Percentiles rank a stretch among this genome's conserved stretches.
Conservation (phyloP, 345 rosid species). For the Isatis tinctoria region DNA sequence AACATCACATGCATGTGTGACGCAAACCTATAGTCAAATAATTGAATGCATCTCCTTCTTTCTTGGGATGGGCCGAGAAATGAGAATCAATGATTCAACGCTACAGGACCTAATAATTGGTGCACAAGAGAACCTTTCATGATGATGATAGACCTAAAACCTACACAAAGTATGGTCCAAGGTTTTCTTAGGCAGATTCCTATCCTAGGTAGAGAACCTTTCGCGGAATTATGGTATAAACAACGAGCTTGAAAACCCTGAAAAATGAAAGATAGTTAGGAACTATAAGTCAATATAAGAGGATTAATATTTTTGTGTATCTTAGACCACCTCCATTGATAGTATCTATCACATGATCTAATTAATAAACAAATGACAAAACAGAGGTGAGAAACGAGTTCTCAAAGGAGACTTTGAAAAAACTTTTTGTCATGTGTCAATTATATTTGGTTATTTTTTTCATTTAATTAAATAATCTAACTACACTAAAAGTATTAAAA, state of each 20-base stretch:
- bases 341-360: no score
- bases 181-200: background rate
- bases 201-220: conserved; percentile 4
- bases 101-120: conserved; percentile 23
- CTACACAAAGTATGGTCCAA: conserved; percentile 14
- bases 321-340: no score
- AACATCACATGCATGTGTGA: conserved; percentile 18
- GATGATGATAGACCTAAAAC: conserved; percentile 18
- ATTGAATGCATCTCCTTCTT: conserved; percentile 16
- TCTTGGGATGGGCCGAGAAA: conserved; percentile 17
- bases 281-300: no score
- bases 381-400: no score
- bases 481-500: no score
- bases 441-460: no score
- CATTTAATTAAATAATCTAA: no score
- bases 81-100: conserved; percentile 8
- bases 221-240: background rate
- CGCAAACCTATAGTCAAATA: conserved; percentile 8
- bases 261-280: background rate
- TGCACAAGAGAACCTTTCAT: conserved; percentile 4
- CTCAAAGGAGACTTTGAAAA: no score
- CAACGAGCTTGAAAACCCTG: background rate
- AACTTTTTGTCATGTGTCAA: no score
- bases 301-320: no score
- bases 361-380: no score